Evolutionary conservation across 305 asterid genomes (phyloP).

Genomic region (Fraxinus dipetala): DNA sequence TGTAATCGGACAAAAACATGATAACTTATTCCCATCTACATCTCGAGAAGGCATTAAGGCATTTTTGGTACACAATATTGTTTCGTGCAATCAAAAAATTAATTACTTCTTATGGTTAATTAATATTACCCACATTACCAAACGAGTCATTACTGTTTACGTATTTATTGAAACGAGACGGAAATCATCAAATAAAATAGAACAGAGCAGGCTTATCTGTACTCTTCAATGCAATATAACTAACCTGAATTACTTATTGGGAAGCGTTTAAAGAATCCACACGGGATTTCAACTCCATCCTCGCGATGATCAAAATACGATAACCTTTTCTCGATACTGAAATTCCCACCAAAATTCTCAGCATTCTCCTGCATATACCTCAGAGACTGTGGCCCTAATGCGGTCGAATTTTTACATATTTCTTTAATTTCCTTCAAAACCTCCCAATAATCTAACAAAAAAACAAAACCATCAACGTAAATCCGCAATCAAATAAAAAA

Average conservation of each 20-base stretch:
- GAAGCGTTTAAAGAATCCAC: conserved; percentile 69
- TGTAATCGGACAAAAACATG: conserved; percentile 16
- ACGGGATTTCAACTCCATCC: conserved; percentile 46
- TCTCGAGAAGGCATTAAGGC: background rate
- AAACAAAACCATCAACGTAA: background rate
- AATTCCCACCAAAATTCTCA: conserved; percentile 66
- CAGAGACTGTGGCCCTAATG: conserved; percentile 27
- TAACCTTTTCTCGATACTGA: conserved; percentile 44
- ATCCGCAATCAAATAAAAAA: background rate
- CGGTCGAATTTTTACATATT: conserved; percentile 30
- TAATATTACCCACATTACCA: background rate
- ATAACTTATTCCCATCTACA: background rate
- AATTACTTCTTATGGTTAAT: background rate
- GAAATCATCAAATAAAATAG: background rate
- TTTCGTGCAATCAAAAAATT: background rate
- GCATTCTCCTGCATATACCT: conserved; percentile 53
- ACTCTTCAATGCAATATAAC: background rate
- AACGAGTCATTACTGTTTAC: background rate
- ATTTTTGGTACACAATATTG: background rate
- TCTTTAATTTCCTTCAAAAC: conserved; percentile 46
- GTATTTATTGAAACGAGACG: background rate
- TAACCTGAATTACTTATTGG: conserved; percentile 54
- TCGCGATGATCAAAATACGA: conserved; percentile 45
- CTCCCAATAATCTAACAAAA: conserved; percentile 46
- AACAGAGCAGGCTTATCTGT: background rate